Percentiles rank a stretch among this genome's conserved stretches.
Evolutionary conservation across 805 yeast genomes (phyloP).

Genomic region (Hanseniaspora lachancei): DNA sequence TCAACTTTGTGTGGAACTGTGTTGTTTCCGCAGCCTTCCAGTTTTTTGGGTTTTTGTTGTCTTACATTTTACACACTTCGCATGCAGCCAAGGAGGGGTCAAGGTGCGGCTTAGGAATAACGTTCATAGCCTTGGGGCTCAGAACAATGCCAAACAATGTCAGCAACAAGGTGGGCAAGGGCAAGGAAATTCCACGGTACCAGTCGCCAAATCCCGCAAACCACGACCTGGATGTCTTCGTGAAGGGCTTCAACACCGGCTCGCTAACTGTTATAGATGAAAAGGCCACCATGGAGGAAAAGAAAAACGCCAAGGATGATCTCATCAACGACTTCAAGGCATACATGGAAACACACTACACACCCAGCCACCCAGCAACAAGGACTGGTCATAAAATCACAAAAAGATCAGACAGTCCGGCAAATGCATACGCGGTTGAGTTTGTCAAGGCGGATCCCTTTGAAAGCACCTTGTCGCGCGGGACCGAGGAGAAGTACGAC

Average conservation of each 20-base stretch:
- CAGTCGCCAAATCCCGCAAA: slow-evolving; percentile 49
- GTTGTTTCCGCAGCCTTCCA: slow-evolving; percentile 85
- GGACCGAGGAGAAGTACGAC: slow-evolving; percentile 20
- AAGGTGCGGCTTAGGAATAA: slow-evolving; percentile 77
- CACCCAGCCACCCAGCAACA: not conserved
- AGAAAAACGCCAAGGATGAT: not conserved
- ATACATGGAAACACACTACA: not conserved
- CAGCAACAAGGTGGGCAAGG: slow-evolving; percentile 23
- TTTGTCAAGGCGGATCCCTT: slow-evolving; percentile 21
- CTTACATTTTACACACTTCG: slow-evolving; percentile 84
- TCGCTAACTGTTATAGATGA: slow-evolving; percentile 13
- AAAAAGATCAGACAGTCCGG: not conserved
- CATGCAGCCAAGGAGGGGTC: slow-evolving; percentile 97
- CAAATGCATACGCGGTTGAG: slow-evolving; percentile 12
- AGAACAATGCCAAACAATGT: slow-evolving; percentile 38
- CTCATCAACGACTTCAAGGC: not conserved
- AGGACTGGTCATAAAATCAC: no score
- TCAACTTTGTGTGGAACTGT: slow-evolving; percentile 80
- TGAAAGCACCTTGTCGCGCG: slow-evolving; percentile 24
- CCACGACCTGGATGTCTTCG: slow-evolving; percentile 27
- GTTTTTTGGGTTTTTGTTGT: slow-evolving; percentile 80
- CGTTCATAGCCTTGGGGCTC: slow-evolving; percentile 61
- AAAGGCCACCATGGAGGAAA: slow-evolving; percentile 20
- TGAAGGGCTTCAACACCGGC: slow-evolving; percentile 19
- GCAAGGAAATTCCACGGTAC: slow-evolving; percentile 28